These are phyloP conservation scores for Verticillium nubilum DNA, from an alignment of 2,329 filamentous ascomycete species.

Conservation along the genomic window DNA sequence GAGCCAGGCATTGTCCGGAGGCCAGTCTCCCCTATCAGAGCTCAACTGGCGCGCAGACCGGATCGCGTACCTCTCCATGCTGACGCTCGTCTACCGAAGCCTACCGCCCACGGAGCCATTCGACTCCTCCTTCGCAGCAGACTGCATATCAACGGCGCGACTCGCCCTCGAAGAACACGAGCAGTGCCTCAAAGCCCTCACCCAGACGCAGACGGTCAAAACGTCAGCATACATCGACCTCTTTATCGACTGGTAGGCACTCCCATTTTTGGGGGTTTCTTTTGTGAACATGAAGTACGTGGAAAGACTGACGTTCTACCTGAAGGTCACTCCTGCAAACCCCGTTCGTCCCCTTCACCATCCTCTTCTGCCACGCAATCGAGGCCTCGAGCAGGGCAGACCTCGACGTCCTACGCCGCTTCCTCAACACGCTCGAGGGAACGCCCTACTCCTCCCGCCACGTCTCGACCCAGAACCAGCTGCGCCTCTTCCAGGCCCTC, in stretches of 20 bases:
- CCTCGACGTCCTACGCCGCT: constrained; percentile 20
- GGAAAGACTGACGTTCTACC: neutral
- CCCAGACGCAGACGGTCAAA: neutral
- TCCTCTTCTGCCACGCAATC: constrained; percentile 19
- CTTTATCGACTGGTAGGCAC: constrained; percentile 10
- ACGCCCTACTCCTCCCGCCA: constrained; percentile 4
- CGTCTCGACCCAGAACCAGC: constrained; percentile 9
- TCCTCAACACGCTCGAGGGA: constrained; percentile 11
- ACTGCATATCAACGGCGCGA: constrained; percentile 16
- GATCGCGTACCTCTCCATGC: constrained; percentile 14
- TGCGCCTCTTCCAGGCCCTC: constrained; percentile 15
- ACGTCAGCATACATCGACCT: constrained; percentile 5
- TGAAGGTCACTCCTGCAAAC: constrained; percentile 14
- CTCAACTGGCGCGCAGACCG: constrained; percentile 12
- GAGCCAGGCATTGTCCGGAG: neutral
- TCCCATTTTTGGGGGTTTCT: neutral
- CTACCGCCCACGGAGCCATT: constrained; percentile 11
- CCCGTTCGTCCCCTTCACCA: constrained; percentile 19
- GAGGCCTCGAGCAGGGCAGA: constrained; percentile 36
- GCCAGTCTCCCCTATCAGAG: constrained; percentile 5
- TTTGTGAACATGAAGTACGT: no score
- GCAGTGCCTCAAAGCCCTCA: constrained; percentile 8
- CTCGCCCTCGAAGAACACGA: constrained; percentile 14
- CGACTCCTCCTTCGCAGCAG: constrained; percentile 11
- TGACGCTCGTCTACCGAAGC: constrained; percentile 19